phyloP scores from a whole-genome alignment of 768 basidiomycete genomes.

The Lactifluus pinguis region DNA sequence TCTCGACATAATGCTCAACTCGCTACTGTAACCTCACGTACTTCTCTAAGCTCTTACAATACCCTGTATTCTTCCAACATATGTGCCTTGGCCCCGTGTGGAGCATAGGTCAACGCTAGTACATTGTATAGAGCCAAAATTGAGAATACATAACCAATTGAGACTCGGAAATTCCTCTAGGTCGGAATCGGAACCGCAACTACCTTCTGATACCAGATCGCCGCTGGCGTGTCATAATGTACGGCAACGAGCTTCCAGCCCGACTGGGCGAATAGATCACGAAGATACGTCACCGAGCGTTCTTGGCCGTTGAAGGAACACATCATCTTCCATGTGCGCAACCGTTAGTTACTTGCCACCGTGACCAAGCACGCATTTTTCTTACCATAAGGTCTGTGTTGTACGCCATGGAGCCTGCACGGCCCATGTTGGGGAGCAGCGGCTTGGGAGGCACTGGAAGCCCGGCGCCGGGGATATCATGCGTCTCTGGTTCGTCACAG shows the following conservation, averaged over 20 bases:
- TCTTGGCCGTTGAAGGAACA: not conserved
- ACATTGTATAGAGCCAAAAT: too few relatives aligned
- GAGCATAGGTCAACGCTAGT: too few relatives aligned
- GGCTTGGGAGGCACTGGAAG: constrained; percentile 18
- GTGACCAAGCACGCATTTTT: too few relatives aligned
- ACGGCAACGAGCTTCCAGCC: not conserved
- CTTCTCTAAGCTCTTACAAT: too few relatives aligned
- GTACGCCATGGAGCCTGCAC: constrained; percentile 15
- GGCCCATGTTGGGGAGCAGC: constrained; percentile 22
- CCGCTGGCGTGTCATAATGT: not conserved
- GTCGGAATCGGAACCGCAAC: constrained; percentile 3
- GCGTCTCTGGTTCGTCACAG: constrained; percentile 17
- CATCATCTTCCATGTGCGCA: not conserved
- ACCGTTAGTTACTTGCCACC: not conserved
- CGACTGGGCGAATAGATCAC: not conserved
- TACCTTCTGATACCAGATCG: not conserved
- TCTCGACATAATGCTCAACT: too few relatives aligned
- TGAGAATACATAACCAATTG: too few relatives aligned
- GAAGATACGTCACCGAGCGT: not conserved
- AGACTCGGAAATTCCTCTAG: not conserved
- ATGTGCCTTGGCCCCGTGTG: too few relatives aligned
- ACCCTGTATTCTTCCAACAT: too few relatives aligned
- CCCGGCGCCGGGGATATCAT: constrained; percentile 14
- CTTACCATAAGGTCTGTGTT: constrained; percentile 18
- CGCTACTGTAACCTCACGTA: too few relatives aligned